Evolutionary conservation across 371 early-diverging fungal species (phyloP).

Genomic region (Conidiobolus coronatus): DNA sequence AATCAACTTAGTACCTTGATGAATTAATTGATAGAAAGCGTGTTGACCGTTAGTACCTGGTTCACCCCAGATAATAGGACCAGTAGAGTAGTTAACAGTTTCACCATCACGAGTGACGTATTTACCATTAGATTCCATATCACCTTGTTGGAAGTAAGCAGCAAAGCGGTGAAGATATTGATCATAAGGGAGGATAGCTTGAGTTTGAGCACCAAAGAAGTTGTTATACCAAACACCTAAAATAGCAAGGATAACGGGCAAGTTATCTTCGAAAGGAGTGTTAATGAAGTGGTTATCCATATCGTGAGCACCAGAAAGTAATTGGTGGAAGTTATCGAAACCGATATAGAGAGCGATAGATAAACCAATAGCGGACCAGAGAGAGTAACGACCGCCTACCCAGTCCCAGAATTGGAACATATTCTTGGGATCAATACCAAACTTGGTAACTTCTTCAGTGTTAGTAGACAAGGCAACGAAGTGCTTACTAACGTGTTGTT

Average conservation of each 20-base stretch:
- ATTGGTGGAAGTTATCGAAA: conserved; percentile 79
- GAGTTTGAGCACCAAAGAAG: conserved; percentile 83
- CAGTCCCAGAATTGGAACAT: conserved; percentile 99
- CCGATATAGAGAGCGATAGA: conserved; percentile 92
- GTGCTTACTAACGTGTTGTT: conserved; percentile 88
- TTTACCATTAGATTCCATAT: conserved; percentile 99
- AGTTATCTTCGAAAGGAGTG: conserved; percentile 68
- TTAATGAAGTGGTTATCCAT: conserved; percentile 92
- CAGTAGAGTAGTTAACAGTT: conserved; percentile 61
- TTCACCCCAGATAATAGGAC: conserved; percentile 98
- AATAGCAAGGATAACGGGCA: conserved; percentile 80
- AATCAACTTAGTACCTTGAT: conserved; percentile 94
- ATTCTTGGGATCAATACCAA: conserved; percentile 81
- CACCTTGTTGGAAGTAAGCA: conserved; percentile 96
- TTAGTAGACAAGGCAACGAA: conserved; percentile 98
- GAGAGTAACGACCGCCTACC: conserved; percentile 98
- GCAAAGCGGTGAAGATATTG: conserved; percentile 93
- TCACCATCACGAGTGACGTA: conserved; percentile 61
- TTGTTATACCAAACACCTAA: conserved; percentile 98
- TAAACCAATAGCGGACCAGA: conserved; percentile 96
- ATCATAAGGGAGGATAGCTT: conserved; percentile 95
- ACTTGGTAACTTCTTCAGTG: conserved; percentile 65
- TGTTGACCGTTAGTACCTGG: conserved; percentile 99
- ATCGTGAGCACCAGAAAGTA: conserved; percentile 82
- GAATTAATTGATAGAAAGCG: conserved; percentile 98